Base-by-base conservation (phyloP, 352 stramenopile genomes). In the Albugo laibachii region DNA sequence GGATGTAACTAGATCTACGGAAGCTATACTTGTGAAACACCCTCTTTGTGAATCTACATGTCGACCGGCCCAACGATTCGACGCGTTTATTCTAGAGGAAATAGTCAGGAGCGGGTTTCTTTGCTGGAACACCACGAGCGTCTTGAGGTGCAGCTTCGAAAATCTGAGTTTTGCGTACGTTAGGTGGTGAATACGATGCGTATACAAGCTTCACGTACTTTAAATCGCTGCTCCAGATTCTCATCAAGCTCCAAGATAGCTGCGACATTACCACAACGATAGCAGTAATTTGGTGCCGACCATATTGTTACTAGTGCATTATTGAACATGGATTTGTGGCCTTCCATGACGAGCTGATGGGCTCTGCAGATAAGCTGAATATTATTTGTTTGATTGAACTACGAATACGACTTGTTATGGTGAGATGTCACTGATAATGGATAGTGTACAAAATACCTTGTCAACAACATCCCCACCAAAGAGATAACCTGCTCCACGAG, bases 271-370 rank as follows among this genome's bases (percentile, higher is more conserved):
- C 94, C 95, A 56, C 94, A 98, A 50, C 94, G 75, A 67, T 98
- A 98, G 59, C 95, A 98, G 64, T 99, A 99, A 65, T 99, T 98
- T 16, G 94, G 94, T n/a, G 94, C 94, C 44, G 83, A 97, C 92
- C 92, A 99, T 27, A 99, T 92, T 13, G 95, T 99, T 21, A 98
- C 94, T 43, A 99, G 72, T n/a, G 75, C 75, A 48, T 91, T 92
- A 70, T 97, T 92, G 64, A 98, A 98, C 91, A 98, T 98, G 47
- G 73, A 88, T 55, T 92, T 88, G 63, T 89, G 71, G 10, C 78
- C 78, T 48, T 92, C 78, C 78, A 87, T 87, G 42, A 95, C 92
- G 13, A 99, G 68, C 69, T 99, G 95, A 84, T 99, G 96, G 18
- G 95, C 95, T 54, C 95, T 74, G 47, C 93, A 97, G 56, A 99